These are phyloP conservation scores for Calamus simplicifolius DNA, from an alignment of 176 grass and related monocot species.

Conservation along the genomic window DNA sequence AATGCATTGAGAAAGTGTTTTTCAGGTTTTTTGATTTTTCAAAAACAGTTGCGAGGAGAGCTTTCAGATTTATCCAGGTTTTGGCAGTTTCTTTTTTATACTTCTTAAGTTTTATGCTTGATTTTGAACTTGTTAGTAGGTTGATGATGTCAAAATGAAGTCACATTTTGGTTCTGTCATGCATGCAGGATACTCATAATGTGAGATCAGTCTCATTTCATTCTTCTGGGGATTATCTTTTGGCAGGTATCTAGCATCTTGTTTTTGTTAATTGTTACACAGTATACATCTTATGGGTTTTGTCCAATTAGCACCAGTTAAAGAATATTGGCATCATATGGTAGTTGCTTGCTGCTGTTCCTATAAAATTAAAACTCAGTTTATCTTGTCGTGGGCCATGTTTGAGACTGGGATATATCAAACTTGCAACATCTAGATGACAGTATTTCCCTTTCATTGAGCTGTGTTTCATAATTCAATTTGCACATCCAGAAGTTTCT, in stretches of 20 bases:
- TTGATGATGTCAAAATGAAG: not conserved
- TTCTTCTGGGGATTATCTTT: constrained; percentile 92
- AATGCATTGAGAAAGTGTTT: constrained; percentile 2
- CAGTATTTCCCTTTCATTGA: too few relatives aligned
- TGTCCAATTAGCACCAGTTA: too few relatives aligned
- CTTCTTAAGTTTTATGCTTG: not conserved
- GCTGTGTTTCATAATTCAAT: too few relatives aligned
- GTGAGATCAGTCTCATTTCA: constrained; percentile 97
- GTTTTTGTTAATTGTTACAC: not conserved
- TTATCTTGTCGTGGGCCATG: too few relatives aligned
- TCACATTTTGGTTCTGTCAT: constrained; percentile 24
- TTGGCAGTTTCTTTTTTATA: constrained; percentile 11
- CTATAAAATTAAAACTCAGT: too few relatives aligned
- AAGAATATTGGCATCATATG: too few relatives aligned
- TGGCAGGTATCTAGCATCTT: constrained; percentile 50
- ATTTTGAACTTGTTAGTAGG: too few relatives aligned
- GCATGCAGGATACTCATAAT: constrained; percentile 88
- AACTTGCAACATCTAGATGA: too few relatives aligned
- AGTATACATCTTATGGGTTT: too few relatives aligned
- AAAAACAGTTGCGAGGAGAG: constrained; percentile 80
- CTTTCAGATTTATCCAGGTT: constrained; percentile 98
- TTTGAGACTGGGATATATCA: too few relatives aligned
- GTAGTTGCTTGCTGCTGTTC: too few relatives aligned
- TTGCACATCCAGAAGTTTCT: too few relatives aligned
- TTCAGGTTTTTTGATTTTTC: constrained; percentile 96